Conservation (phyloP, 108 stramenopile species). For the Nitzschia palea region DNA sequence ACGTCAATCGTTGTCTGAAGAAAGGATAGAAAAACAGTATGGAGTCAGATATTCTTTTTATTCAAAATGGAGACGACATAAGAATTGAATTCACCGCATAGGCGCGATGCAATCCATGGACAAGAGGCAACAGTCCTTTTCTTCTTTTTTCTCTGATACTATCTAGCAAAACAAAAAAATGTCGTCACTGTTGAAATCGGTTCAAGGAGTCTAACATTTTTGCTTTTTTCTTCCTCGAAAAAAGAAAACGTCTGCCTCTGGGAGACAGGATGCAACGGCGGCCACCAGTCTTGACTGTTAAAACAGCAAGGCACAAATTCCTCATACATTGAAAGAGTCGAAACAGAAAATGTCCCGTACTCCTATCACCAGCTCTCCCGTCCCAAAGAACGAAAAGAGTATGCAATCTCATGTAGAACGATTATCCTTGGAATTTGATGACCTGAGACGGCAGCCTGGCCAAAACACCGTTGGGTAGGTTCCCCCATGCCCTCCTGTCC, state of each 20-base stretch:
- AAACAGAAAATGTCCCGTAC: neutral
- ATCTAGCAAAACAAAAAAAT: slow-evolving; percentile 47
- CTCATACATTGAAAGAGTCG: neutral
- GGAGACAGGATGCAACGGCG: no score
- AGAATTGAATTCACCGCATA: no score
- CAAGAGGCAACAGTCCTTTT: no score
- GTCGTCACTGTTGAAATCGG: slow-evolving; percentile 20
- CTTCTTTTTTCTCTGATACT: slow-evolving; percentile 56
- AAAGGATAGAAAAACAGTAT: neutral
- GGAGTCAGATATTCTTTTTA: no score
- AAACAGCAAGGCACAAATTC: neutral
- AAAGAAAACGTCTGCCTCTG: neutral
- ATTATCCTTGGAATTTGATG: slow-evolving; percentile 36
- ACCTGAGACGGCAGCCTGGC: no score
- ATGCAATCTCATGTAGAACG: slow-evolving; percentile 64
- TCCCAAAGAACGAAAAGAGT: neutral
- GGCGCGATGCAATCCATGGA: no score
- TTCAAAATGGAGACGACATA: no score
- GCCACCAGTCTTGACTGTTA: neutral
- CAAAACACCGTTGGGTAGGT: neutral
- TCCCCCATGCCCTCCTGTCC: neutral
- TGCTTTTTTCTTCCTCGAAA: slow-evolving; percentile 30
- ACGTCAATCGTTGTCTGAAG: slow-evolving; percentile 41
- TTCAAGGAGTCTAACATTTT: slow-evolving; percentile 52
- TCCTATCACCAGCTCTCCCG: slow-evolving; percentile 8